Evolutionary conservation across 1,284 basidiomycete species (phyloP), one percentile per base, ranked within the genome.

Genomic region (Apiotrichum domesticum): DNA sequence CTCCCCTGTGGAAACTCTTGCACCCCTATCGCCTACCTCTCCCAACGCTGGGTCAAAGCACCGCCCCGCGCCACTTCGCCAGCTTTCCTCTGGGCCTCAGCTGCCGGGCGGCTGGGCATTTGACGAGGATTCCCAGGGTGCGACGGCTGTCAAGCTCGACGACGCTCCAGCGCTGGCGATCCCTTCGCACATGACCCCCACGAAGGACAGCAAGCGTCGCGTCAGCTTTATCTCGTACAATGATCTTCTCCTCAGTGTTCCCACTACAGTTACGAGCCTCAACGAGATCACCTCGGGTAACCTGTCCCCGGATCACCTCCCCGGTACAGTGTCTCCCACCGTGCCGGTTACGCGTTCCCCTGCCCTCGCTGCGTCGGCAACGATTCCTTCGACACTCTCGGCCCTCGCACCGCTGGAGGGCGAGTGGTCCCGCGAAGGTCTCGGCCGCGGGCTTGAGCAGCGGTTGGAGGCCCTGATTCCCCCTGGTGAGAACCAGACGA

Each of bases 191-290:
- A 35, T 87, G 80, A 33, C 85, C 1, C 68, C 70, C 1, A 62
- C 64, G 43, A 72, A 67, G 54, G 72, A 70, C 61, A 67, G 69
- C 46, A 69, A 67, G 56, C 72, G 76, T 78, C 50, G 79, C 85
- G 90, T 93, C 35, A 89, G 87, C 0, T 92, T 91, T 79, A 82
- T 92, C 74, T 87, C 87, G 2, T 91, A 91, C 73, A 83, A 85
- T 42, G 90, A 93, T 71, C 81, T 92, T 5, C 82, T 92, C 42
- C 79, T 85, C 0, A 87, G 85, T 0, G 85, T 87, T 0, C 90
- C 90, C 0, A 79, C 84, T 0, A 81, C 85, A 3, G 84, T 85
- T 9, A 80, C 85, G 35, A 82, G 87, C 1, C 81, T 93, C 3
- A 83, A 84, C 0, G 83, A 84, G 3, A 81, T 91, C 54, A 89